phyloP scores from a whole-genome alignment of 805 yeast species.

The Saturnispora saitoi region DNA sequence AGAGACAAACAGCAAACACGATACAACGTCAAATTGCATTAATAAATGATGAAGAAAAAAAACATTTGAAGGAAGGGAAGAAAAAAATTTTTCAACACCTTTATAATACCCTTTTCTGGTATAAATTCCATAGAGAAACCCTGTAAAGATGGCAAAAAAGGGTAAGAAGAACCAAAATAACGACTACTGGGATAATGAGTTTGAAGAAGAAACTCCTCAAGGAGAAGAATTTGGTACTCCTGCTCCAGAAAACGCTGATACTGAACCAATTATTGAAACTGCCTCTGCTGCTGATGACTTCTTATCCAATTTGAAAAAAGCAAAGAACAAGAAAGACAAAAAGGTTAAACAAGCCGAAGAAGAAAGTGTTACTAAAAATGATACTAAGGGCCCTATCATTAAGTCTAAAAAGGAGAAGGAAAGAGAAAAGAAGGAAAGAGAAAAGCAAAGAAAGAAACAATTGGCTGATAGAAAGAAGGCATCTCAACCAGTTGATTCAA shows the following conservation, averaged over 20 bases:
- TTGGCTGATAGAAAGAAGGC: conserved; percentile 80
- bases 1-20: neutral
- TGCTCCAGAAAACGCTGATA: conserved; percentile 21
- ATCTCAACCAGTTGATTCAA: conserved; percentile 21
- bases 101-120: neutral
- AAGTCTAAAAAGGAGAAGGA: conserved; percentile 92
- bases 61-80: neutral
- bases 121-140: neutral
- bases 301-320: conserved; percentile 72
- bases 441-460: conserved; percentile 85
- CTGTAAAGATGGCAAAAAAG: conserved; percentile 26
- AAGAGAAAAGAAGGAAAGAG: conserved; percentile 89
- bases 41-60: conserved; percentile 1
- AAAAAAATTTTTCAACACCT: neutral
- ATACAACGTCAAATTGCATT: conserved; percentile 1
- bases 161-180: conserved; percentile 59
- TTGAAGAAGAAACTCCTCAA: conserved; percentile 41
- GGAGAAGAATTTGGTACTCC: conserved; percentile 45
- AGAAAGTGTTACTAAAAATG: conserved; percentile 26
- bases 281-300: conserved; percentile 41
- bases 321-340: conserved; percentile 69
- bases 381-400: conserved; percentile 49
- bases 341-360: conserved; percentile 57
- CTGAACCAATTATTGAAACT: conserved; percentile 19
- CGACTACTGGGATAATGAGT: conserved; percentile 75